These are phyloP conservation scores for Pseudocercospora fuligena DNA, from an alignment of 2,329 filamentous ascomycete species.

Conservation along the genomic window DNA sequence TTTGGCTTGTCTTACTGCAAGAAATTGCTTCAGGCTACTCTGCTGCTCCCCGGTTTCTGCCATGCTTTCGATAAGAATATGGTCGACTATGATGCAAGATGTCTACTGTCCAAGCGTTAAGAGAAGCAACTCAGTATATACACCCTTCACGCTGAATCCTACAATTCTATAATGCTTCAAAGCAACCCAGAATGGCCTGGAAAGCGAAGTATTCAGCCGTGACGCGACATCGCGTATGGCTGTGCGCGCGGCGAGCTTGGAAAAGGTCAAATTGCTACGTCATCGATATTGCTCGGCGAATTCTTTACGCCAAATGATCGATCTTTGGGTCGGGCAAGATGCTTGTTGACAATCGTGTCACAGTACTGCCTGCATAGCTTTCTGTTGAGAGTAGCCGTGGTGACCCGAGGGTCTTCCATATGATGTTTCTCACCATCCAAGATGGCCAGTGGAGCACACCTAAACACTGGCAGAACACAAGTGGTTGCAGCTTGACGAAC, in stretches of 20 bases:
- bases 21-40: constrained; percentile 37
- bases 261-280: constrained; percentile 1
- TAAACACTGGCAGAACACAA: not conserved
- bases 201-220: constrained; percentile 15
- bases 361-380: not conserved
- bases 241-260: constrained; percentile 3
- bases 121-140: not conserved
- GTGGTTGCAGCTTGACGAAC: too few relatives aligned
- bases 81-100: not conserved
- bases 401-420: not conserved
- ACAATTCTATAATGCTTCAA: not conserved
- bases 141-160: not conserved
- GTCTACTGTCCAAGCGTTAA: not conserved
- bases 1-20: constrained; percentile 31
- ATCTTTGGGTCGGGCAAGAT: not conserved
- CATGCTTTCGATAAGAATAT: constrained; percentile 14
- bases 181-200: not conserved
- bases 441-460: not conserved
- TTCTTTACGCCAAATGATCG: not conserved
- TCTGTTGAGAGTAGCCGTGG: not conserved
- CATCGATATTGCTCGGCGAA: constrained; percentile 6
- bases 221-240: constrained; percentile 14
- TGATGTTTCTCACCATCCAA: not conserved
- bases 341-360: constrained; percentile 6
- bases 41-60: constrained; percentile 31